Evolutionary conservation across 306 rosid species (phyloP), one percentile per base, ranked within the genome.

Genomic region (Biancaea sappan): DNA sequence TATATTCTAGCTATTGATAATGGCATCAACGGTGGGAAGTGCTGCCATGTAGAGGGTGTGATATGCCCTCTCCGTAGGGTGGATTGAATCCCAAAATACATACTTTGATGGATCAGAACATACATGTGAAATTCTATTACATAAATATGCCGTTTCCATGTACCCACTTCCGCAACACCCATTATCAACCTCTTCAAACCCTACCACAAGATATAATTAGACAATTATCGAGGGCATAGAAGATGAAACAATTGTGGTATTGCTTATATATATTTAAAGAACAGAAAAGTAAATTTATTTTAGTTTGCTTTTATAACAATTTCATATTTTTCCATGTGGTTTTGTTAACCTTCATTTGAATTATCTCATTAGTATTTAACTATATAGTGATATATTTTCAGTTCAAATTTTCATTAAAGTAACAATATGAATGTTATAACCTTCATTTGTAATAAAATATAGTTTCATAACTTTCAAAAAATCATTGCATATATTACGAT

Each of bases 81-180:
- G 97, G 40, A 91, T 82, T 25, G 97, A 87, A 64, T 91, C 97
- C 89, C 89, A 91, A 41, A 91, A 91, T 1, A 91, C 66, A 69
- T 85, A 89, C 41, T 89, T 89, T 1, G 84, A 46, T 22, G 89
- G 68, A 82, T 91, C 88, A 19, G 84, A 43, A 48, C 97, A 91
- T 21, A 82, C 85, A 11, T 9, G 0, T 0, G 91, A 82, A 26
- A 24, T 16, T 12, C 21, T 28, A 51, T 85, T 89, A 29, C 97
- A 91, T 60, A 91, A 5, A 65, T 82, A 79, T 5, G 86, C 22
- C 14, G 87, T 28, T 73, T 89, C 97, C 0, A 87, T 0, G 25
- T 37, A 85, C 34, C 97, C 97, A 51, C 75, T 87, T 50, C 94
- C 97, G 63, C 94, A 91, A 22, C 97, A 91, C 0, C 94, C 97